Percentiles rank a stretch among this genome's conserved stretches.
Evolutionary conservation across 106 monocot genomes (phyloP).

Genomic region (Alisma plantagoaquatica): DNA sequence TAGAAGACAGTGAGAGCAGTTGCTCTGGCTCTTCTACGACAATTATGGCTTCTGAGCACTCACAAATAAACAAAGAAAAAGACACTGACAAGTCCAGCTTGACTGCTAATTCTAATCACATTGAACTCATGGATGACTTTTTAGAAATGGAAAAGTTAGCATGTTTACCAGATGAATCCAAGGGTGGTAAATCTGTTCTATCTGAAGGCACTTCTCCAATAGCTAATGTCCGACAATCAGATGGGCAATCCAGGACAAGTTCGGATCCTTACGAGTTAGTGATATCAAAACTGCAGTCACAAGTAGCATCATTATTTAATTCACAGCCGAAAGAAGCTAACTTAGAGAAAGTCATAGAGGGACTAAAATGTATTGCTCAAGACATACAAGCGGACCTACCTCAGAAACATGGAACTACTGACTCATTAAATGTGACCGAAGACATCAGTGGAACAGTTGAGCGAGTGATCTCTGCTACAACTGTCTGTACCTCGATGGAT

Average conservation of each 20-base stretch:
- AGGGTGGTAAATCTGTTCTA: constrained; percentile 5
- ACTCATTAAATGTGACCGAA: background rate
- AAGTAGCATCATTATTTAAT: constrained; percentile 35
- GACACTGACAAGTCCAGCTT: constrained; percentile 19
- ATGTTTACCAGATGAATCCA: constrained; percentile 10
- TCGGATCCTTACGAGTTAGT: no score
- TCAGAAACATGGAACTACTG: constrained; percentile 16
- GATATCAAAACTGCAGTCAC: constrained; percentile 36
- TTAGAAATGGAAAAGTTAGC: constrained; percentile 55
- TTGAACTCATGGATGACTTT: constrained; percentile 57
- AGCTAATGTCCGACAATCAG: background rate
- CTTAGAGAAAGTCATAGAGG: constrained; percentile 34
- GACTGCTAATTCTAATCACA: constrained; percentile 28
- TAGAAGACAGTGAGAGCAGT: constrained; percentile 77
- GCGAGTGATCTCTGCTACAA: background rate
- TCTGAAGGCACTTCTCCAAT: constrained; percentile 18
- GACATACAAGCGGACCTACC: constrained; percentile 29
- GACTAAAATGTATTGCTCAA: constrained; percentile 44
- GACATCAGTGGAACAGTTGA: background rate
- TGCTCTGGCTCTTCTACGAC: constrained; percentile 61
- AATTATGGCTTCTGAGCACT: constrained; percentile 55
- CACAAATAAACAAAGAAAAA: constrained; percentile 60
- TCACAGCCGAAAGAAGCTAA: constrained; percentile 24
- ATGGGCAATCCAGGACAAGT: no score
- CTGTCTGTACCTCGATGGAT: background rate